Evolutionary conservation across 2,329 filamentous ascomycete species (phyloP).

Genomic region (Phialophora tarda): DNA sequence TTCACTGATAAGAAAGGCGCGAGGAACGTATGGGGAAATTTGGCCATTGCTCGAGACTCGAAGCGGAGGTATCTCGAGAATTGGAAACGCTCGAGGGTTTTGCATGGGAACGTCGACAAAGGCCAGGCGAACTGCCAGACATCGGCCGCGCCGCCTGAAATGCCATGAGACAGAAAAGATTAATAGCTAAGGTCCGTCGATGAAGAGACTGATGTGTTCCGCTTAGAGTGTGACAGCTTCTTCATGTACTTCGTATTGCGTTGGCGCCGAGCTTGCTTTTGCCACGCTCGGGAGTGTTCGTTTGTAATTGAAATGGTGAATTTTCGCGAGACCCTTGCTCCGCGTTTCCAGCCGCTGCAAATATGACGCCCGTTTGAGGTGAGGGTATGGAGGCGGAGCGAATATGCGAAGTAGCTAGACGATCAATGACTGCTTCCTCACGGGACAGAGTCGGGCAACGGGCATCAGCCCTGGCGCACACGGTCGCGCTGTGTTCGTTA

Average conservation of each 20-base stretch:
- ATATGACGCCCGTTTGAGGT: not conserved
- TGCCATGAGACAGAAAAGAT: not conserved
- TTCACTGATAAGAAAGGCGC: constrained; percentile 11
- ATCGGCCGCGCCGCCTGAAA: not conserved
- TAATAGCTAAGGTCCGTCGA: not conserved
- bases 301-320: constrained; percentile 7
- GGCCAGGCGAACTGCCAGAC: not conserved
- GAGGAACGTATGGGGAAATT: constrained; percentile 7
- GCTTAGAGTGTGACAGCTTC: not conserved
- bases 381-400: not conserved
- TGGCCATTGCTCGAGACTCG: not conserved
- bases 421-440: not conserved
- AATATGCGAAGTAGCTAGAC: not conserved
- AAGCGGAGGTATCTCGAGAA: constrained; percentile 8
- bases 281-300: not conserved
- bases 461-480: not conserved
- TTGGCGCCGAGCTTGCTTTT: not conserved
- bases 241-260: constrained; percentile 1
- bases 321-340: constrained; percentile 1
- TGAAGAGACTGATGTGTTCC: not conserved
- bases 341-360: not conserved
- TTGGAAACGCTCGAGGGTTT: not conserved
- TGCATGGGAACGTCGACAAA: constrained; percentile 1
- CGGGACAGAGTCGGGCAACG: not conserved
- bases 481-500: not conserved